Conservation (phyloP, 148 eudicot species). For the Limonium bicolor region DNA sequence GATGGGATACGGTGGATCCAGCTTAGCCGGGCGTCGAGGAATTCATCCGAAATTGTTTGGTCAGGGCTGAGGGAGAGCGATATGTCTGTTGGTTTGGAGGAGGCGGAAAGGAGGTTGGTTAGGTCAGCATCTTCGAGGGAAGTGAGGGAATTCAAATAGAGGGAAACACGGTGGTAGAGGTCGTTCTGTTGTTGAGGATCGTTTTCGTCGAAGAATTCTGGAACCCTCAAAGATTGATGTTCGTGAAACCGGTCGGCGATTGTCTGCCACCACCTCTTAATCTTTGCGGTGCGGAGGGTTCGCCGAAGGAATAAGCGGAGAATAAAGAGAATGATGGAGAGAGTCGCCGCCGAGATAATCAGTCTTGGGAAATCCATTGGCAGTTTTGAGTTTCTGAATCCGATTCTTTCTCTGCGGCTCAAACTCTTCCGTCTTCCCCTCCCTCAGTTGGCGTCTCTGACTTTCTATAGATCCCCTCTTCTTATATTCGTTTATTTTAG, state of each 20-base stretch:
- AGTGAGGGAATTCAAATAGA: constrained; percentile 51
- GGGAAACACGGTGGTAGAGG: constrained; percentile 32
- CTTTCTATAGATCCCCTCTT: no score
- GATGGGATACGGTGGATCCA: constrained; percentile 34
- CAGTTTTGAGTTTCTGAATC: no score
- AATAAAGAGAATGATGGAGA: neutral
- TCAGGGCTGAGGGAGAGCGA: constrained; percentile 36
- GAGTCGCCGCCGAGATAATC: neutral
- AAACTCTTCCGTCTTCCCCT: no score
- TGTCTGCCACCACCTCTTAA: constrained; percentile 14
- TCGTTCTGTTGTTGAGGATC: constrained; percentile 37
- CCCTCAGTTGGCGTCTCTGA: no score
- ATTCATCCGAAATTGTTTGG: constrained; percentile 45
- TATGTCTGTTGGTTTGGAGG: constrained; percentile 34
- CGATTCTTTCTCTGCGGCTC: no score
- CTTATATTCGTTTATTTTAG: no score
- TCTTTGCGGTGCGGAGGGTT: constrained; percentile 10
- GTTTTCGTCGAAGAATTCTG: constrained; percentile 41
- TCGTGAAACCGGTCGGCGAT: constrained; percentile 41
- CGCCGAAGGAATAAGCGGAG: constrained; percentile 16
- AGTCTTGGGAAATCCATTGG: no score
- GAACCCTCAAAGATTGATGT: constrained; percentile 55
- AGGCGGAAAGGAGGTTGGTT: constrained; percentile 53
- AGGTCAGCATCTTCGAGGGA: constrained; percentile 62
- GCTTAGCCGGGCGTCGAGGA: constrained; percentile 46